These are phyloP conservation scores for Quercus phellos DNA, from an alignment of 331 rosid genomes.

Conservation along the genomic window DNA sequence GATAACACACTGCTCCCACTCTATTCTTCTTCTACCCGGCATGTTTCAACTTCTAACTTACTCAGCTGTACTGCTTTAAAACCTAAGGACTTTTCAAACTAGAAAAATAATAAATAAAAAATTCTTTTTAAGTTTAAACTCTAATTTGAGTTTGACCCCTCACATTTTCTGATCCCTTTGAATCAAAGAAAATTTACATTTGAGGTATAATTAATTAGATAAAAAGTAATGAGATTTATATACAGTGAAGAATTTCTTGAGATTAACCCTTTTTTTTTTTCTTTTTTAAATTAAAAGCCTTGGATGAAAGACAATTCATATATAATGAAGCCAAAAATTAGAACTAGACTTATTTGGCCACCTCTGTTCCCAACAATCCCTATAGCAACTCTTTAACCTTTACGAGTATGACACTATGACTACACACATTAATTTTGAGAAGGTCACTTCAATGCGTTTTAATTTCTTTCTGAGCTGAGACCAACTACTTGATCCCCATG, in stretches of 20 bases:
- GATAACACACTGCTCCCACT: not conserved
- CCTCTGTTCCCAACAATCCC: slow-evolving; percentile 42
- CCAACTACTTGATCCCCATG: slow-evolving; percentile 32
- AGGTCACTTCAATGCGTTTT: slow-evolving; percentile 24
- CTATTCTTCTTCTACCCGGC: not conserved
- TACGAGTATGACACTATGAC: slow-evolving; percentile 24
- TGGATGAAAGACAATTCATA: slow-evolving; percentile 22
- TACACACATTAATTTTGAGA: slow-evolving; percentile 22
- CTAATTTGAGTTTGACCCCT: not conserved
- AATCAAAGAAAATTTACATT: not conserved
- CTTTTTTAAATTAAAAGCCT: not conserved
- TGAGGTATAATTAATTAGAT: too few relatives aligned
- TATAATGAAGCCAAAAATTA: slow-evolving; percentile 33
- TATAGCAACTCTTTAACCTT: slow-evolving; percentile 25
- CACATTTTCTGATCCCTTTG: not conserved
- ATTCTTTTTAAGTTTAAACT: not conserved
- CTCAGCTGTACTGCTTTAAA: not conserved
- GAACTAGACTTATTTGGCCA: slow-evolving; percentile 31
- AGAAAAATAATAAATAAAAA: too few relatives aligned
- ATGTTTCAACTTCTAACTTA: not conserved
- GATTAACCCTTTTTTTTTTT: not conserved
- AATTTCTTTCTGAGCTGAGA: slow-evolving; percentile 15
- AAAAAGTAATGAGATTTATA: too few relatives aligned
- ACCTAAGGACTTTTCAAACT: not conserved
- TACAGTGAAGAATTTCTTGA: not conserved